These are phyloP conservation scores for Saprolegnia diclina DNA, from an alignment of 352 stramenopile genomes.

Conservation along the genomic window DNA sequence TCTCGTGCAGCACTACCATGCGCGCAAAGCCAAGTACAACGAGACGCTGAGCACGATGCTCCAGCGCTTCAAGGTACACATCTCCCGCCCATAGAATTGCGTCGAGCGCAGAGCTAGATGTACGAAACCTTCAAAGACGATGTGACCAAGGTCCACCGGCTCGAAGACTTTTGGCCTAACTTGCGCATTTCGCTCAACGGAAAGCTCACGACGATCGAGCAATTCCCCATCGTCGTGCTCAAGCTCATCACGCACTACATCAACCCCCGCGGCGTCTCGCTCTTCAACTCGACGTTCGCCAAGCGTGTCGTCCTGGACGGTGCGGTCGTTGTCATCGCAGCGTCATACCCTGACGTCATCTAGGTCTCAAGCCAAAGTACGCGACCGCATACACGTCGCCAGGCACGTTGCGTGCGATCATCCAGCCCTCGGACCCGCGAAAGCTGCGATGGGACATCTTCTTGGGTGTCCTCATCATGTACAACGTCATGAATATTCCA, in stretches of 20 bases:
- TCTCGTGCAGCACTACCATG: slow-evolving; percentile 51
- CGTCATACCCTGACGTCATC: too few relatives aligned
- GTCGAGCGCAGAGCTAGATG: background rate
- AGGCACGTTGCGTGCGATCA: background rate
- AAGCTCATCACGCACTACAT: slow-evolving; percentile 15
- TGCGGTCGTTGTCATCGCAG: too few relatives aligned
- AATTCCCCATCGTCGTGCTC: slow-evolving; percentile 18
- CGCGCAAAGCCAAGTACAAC: slow-evolving; percentile 58
- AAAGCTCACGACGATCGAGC: slow-evolving; percentile 24
- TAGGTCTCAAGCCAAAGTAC: slow-evolving; percentile 18
- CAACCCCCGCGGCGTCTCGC: slow-evolving; percentile 2
- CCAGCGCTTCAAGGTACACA: slow-evolving; percentile 12
- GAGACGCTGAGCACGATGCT: slow-evolving; percentile 19
- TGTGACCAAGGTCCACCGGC: background rate
- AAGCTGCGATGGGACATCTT: slow-evolving; percentile 27
- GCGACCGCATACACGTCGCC: background rate
- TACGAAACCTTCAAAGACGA: slow-evolving; percentile 25
- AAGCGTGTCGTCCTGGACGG: slow-evolving; percentile 22
- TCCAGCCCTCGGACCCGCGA: background rate
- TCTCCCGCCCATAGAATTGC: background rate
- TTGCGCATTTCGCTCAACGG: slow-evolving; percentile 19
- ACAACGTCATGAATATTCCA: slow-evolving; percentile 29
- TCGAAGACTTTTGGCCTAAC: slow-evolving; percentile 22
- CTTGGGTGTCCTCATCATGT: slow-evolving; percentile 26
- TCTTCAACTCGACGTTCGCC: slow-evolving; percentile 24